Conservation (phyloP, 257 asterid species). For the Echium plantagineum region DNA sequence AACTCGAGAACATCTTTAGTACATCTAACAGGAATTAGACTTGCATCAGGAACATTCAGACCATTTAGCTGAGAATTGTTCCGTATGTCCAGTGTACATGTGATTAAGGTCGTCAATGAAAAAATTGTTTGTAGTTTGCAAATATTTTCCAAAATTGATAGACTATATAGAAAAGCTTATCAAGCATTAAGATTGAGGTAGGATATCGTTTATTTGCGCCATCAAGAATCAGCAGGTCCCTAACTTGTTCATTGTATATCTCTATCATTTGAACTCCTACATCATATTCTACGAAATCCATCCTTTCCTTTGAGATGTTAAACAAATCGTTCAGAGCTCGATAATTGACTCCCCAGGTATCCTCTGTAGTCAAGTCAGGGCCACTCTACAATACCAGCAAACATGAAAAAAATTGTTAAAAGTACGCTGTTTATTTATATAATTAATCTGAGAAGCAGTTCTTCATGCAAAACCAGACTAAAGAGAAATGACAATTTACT, state of each 20-base stretch:
- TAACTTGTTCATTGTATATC: slow-evolving; percentile 89
- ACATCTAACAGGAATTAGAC: slow-evolving; percentile 58
- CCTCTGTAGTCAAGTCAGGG: slow-evolving; percentile 76
- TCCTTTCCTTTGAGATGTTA: slow-evolving; percentile 49
- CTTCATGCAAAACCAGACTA: background rate
- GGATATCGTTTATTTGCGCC: slow-evolving; percentile 78
- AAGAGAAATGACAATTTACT: background rate
- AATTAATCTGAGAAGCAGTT: too few species aligned
- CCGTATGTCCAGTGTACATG: slow-evolving; percentile 62
- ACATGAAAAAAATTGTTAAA: background rate
- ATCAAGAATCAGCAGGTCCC: slow-evolving; percentile 82
- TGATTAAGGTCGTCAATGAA: slow-evolving; percentile 35
- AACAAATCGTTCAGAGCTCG: slow-evolving; percentile 82
- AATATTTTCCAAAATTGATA: too few species aligned
- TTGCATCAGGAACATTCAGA: slow-evolving; percentile 89
- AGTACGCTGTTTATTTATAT: too few species aligned
- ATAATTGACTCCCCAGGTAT: slow-evolving; percentile 88
- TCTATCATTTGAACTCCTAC: slow-evolving; percentile 94
- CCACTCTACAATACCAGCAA: slow-evolving; percentile 50
- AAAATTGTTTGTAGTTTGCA: too few species aligned
- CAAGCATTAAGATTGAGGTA: slow-evolving; percentile 6
- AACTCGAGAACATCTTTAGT: slow-evolving; percentile 87
- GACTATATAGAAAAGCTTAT: background rate
- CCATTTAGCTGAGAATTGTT: slow-evolving; percentile 90
- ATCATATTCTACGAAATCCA: slow-evolving; percentile 55